Percentiles rank a stretch among this genome's conserved stretches.
Conservation (phyloP, 225 moss, liverwort and hornwort genomes). For the Takakia lepidozioides region DNA sequence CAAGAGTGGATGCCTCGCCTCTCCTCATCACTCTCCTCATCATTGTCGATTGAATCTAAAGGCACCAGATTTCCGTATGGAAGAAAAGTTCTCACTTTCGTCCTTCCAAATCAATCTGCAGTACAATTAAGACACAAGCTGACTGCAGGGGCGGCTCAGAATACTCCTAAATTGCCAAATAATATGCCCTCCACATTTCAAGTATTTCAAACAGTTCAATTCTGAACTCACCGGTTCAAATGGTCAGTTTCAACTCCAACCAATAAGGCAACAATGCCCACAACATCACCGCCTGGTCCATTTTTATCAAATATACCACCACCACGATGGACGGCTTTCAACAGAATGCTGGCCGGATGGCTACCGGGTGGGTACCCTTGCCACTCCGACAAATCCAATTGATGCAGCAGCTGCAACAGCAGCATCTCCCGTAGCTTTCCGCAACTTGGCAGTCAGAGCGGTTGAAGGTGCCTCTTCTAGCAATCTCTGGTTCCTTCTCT, state of each 20-base stretch:
- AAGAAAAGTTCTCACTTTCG: too few species aligned
- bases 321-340: slow-evolving; percentile 16
- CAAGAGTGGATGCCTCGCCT: too few species aligned
- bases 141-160: too few species aligned
- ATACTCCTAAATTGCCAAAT: too few species aligned
- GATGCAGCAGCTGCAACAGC: slow-evolving; percentile 95
- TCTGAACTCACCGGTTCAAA: slow-evolving; percentile 18
- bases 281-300: slow-evolving; percentile 7
- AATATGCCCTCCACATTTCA: too few species aligned
- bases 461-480: slow-evolving; percentile 98
- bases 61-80: too few species aligned
- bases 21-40: too few species aligned
- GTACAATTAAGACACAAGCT: too few species aligned
- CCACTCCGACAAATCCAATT: slow-evolving; percentile 96
- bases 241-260: slow-evolving; percentile 11
- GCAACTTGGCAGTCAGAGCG: slow-evolving; percentile 83
- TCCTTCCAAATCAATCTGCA: too few species aligned
- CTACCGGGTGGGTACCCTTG: slow-evolving; percentile 23
- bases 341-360: slow-evolving; percentile 22
- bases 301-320: slow-evolving; percentile 1
- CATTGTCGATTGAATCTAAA: too few species aligned
- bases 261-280: slow-evolving; percentile 29
- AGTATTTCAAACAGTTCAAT: too few species aligned
- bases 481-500: slow-evolving; percentile 98
- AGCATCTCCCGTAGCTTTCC: slow-evolving; percentile 99